A percentile compares a stretch with the other conserved stretches of the same genome.
phyloP scores from a whole-genome alignment of 2,329 filamentous ascomycete genomes.

The Venturia aucupariae region DNA sequence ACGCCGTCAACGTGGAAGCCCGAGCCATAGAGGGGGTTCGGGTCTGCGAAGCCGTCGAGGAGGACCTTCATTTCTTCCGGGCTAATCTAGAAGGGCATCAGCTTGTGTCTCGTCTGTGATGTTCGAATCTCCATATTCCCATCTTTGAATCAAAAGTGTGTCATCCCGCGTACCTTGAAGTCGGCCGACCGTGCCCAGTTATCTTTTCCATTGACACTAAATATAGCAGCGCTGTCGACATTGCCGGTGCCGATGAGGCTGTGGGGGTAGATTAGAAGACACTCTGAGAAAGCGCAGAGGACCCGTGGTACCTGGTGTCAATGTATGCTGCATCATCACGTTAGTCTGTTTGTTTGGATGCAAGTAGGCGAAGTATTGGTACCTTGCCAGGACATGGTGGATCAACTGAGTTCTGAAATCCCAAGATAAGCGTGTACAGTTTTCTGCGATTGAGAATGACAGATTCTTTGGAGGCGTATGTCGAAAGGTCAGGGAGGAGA shows the following conservation, averaged over 20 bases:
- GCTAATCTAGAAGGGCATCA: constrained; percentile 14
- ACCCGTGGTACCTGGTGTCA: constrained; percentile 28
- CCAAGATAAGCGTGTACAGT: neutral
- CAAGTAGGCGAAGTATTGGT: constrained; percentile 17
- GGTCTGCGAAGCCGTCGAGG: constrained; percentile 8
- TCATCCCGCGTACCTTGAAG: constrained; percentile 56
- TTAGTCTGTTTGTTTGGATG: constrained; percentile 8
- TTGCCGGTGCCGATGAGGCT: constrained; percentile 35
- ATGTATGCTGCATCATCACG: constrained; percentile 29
- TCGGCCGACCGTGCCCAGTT: constrained; percentile 79
- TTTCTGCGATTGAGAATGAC: neutral
- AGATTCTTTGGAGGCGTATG: neutral
- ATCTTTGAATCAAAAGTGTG: constrained; percentile 25
- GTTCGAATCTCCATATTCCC: neutral
- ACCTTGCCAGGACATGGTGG: constrained; percentile 36
- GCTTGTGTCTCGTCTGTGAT: neutral
- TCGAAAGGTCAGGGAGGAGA: neutral
- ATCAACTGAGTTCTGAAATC: neutral
- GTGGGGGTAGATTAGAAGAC: constrained; percentile 15
- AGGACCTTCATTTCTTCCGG: constrained; percentile 36
- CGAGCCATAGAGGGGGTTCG: neutral
- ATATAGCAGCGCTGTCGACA: constrained; percentile 42
- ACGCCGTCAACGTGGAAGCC: constrained; percentile 14
- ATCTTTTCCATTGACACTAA: constrained; percentile 38
- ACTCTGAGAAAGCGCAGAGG: neutral